Conservation (phyloP, 768 basidiomycete species). For the Boletellus emodensis region DNA sequence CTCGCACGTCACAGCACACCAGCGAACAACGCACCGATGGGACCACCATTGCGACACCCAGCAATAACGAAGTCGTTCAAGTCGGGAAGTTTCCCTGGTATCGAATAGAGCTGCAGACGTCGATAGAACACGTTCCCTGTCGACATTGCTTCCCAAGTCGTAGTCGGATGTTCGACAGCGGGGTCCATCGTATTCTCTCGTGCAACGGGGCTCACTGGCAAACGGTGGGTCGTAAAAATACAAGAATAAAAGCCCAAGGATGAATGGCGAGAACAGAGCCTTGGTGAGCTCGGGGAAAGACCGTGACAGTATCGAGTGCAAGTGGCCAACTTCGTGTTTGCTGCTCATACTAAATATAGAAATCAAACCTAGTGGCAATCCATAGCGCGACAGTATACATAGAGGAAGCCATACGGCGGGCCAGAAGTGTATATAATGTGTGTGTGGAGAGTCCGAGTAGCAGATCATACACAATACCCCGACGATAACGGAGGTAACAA, state of each 20-base stretch:
- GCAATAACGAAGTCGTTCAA: conserved; percentile 76
- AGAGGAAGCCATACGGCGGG: too few relatives aligned
- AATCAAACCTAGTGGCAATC: neutral
- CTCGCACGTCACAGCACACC: neutral
- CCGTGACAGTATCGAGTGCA: neutral
- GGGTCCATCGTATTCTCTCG: conserved; percentile 21
- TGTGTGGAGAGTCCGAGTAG: neutral
- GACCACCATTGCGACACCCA: conserved; percentile 84
- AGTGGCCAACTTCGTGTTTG: neutral
- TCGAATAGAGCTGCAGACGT: conserved; percentile 78
- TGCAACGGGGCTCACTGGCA: neutral
- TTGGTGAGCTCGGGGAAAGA: neutral
- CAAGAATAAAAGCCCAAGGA: neutral
- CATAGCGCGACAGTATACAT: neutral
- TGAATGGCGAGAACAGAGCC: neutral
- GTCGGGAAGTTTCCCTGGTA: conserved; percentile 73
- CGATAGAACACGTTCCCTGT: conserved; percentile 85
- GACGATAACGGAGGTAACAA: neutral
- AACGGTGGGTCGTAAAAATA: neutral
- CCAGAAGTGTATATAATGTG: neutral
- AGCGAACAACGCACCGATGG: conserved; percentile 58
- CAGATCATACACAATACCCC: conserved; percentile 9
- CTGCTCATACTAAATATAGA: neutral
- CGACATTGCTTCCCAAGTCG: conserved; percentile 89
- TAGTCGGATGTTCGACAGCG: conserved; percentile 68